phyloP scores from a whole-genome alignment of 2,329 filamentous ascomycete species.

The Ceratocystis destructans region DNA sequence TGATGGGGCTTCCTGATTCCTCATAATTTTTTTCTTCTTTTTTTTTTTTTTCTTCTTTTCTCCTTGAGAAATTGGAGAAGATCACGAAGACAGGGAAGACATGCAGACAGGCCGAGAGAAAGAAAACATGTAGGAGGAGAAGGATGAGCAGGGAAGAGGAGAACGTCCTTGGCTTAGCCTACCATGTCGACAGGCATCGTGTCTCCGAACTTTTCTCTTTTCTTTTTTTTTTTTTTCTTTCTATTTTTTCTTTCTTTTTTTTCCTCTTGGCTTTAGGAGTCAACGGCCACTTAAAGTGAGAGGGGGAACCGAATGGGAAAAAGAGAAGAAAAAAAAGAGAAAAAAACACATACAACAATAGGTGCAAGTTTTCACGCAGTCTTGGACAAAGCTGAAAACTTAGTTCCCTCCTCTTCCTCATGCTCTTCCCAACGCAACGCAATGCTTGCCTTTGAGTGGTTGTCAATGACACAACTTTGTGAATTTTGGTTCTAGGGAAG shows the following conservation, averaged over 20 bases:
- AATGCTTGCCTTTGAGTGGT: no score
- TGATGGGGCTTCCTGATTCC: not conserved
- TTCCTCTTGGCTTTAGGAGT: not conserved
- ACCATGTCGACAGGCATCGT: not conserved
- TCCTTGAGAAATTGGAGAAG: not conserved
- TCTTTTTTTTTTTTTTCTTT: not conserved
- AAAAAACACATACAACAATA: no score
- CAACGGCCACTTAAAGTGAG: no score
- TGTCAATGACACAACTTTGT: no score
- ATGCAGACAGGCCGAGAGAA: not conserved
- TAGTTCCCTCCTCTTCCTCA: not conserved
- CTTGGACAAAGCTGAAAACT: no score
- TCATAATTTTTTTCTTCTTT: not conserved
- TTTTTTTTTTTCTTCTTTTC: not conserved
- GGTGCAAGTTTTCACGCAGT: no score
- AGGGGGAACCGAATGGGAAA: no score
- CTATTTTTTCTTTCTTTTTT: not conserved
- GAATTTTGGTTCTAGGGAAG: no score
- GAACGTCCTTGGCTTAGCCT: not conserved
- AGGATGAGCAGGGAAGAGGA: not conserved
- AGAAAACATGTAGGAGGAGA: not conserved
- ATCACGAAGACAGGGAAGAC: not conserved
- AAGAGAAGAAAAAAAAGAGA: no score
- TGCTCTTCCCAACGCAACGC: not conserved
- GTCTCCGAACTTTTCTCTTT: constrained; percentile 5